Evolutionary conservation across 768 basidiomycete genomes (phyloP).

Genomic region (Macrocybe gigantea): DNA sequence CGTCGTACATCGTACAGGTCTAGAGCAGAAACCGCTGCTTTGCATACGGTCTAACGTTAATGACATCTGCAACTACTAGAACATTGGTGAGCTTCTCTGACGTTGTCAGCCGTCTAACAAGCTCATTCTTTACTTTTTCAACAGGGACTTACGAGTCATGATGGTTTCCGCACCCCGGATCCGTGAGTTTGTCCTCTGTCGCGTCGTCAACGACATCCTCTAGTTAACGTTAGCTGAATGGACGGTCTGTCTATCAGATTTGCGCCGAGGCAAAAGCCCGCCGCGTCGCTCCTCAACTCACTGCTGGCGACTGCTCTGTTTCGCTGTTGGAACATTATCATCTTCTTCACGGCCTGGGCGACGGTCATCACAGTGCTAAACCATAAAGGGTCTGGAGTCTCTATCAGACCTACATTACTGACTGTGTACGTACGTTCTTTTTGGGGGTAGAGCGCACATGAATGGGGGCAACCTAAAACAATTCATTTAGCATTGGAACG

Average conservation of each 20-base stretch:
- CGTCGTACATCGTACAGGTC: too few relatives aligned
- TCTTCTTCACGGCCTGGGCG: slow-evolving; percentile 62
- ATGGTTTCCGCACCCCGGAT: slow-evolving; percentile 31
- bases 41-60: too few relatives aligned
- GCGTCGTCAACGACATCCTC: background rate
- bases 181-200: slow-evolving; percentile 23
- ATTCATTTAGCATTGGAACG: slow-evolving; percentile 43
- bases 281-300: slow-evolving; percentile 32
- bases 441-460: slow-evolving; percentile 14
- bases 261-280: slow-evolving; percentile 30
- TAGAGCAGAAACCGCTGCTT: too few relatives aligned
- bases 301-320: slow-evolving; percentile 40
- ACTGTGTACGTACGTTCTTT: slow-evolving; percentile 49
- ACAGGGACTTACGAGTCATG: slow-evolving; percentile 11
- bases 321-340: slow-evolving; percentile 62
- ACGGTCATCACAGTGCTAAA: slow-evolving; percentile 51
- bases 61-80: too few relatives aligned
- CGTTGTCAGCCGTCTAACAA: too few relatives aligned
- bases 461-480: slow-evolving; percentile 13
- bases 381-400: slow-evolving; percentile 33
- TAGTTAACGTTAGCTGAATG: background rate
- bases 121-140: too few relatives aligned
- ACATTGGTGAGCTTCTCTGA: too few relatives aligned
- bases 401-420: slow-evolving; percentile 48
- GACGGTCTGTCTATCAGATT: slow-evolving; percentile 19